Conservation (phyloP, 2,329 filamentous ascomycete genomes). For the Proliferodiscus dingleyae region DNA sequence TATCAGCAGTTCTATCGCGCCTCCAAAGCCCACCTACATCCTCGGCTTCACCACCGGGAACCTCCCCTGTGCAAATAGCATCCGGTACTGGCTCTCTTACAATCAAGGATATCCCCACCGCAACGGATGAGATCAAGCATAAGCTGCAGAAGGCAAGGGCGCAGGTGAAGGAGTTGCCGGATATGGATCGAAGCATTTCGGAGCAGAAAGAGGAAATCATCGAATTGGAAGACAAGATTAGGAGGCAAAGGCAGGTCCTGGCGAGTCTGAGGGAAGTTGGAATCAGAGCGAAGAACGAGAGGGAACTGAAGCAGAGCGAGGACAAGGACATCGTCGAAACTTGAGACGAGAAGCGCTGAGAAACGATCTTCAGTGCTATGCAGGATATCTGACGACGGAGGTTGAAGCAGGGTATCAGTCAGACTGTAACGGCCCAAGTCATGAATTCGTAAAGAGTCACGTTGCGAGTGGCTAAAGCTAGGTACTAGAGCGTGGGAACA, state of each 20-base stretch:
- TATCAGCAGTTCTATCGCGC: conserved; percentile 72
- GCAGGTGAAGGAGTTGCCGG: conserved; percentile 61
- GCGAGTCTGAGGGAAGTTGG: conserved; percentile 49
- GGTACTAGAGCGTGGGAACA: no score
- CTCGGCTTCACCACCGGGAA: conserved; percentile 27
- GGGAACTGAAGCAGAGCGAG: conserved; percentile 28
- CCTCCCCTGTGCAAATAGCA: conserved; percentile 34
- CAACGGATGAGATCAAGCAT: conserved; percentile 74
- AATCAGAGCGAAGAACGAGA: conserved; percentile 35
- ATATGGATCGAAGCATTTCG: conserved; percentile 60
- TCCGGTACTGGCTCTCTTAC: conserved; percentile 22
- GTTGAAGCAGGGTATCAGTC: no score
- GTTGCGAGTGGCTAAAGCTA: no score
- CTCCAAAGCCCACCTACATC: conserved; percentile 51
- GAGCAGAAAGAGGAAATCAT: conserved; percentile 69
- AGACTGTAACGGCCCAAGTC: no score
- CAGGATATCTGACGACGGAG: no score
- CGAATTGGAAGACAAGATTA: conserved; percentile 60
- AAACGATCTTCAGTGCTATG: no score
- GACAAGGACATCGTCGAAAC: conserved; percentile 40
- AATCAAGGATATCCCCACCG: conserved; percentile 71
- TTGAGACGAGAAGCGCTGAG: no score
- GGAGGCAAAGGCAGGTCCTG: conserved; percentile 56
- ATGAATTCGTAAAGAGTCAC: no score
- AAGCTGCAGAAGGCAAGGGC: conserved; percentile 74